phyloP scores from a whole-genome alignment of 2,329 filamentous ascomycete genomes.

The Coniochaeta ligniaria region DNA sequence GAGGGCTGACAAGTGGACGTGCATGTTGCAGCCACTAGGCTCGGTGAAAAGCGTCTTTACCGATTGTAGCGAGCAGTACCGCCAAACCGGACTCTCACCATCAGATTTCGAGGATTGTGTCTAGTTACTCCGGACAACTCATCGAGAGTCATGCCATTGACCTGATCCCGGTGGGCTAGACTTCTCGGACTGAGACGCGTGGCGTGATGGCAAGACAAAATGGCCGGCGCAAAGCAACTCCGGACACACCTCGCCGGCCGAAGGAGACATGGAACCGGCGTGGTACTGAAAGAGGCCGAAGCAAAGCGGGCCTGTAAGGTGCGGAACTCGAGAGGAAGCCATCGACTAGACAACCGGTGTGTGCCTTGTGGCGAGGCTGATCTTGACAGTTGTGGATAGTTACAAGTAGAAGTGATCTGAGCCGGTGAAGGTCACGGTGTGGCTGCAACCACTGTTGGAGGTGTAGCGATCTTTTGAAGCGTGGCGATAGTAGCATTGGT shows the following conservation, averaged over 20 bases:
- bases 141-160: not conserved
- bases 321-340: not conserved
- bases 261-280: not conserved
- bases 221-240: not conserved
- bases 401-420: not conserved
- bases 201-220: not conserved
- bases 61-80: not conserved
- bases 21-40: conserved; percentile 1
- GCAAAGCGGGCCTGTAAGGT: not conserved
- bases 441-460: not conserved
- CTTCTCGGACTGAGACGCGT: not conserved
- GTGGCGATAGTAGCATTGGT: not conserved
- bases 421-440: not conserved
- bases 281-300: not conserved
- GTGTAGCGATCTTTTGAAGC: not conserved
- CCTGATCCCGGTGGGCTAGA: not conserved
- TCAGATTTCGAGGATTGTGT: not conserved
- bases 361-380: not conserved
- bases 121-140: not conserved
- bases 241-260: not conserved
- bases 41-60: not conserved
- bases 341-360: not conserved
- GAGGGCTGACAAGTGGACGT: not conserved
- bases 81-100: not conserved
- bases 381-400: not conserved